A percentile compares a stretch with the other conserved stretches of the same genome.
phyloP scores from a whole-genome alignment of 371 early-diverging fungal species.

The Zopfochytrium polystomum region DNA sequence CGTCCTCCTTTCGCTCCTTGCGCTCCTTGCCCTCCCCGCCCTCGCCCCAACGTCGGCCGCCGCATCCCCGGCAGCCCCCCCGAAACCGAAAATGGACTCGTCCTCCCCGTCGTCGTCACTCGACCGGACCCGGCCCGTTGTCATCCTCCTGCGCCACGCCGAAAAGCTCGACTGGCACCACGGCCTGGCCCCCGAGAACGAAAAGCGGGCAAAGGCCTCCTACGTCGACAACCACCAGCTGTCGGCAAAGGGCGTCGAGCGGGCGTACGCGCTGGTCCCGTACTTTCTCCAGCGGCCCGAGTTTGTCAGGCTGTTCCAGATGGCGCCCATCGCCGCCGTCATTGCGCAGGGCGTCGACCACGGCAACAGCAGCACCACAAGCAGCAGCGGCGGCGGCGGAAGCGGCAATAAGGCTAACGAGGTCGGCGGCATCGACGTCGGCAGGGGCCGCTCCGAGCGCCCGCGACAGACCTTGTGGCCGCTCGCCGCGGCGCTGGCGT shows the following conservation, averaged over 20 bases:
- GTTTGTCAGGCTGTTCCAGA: slow-evolving; percentile 17
- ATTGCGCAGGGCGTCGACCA: slow-evolving; percentile 41
- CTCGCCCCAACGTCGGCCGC: too few relatives aligned
- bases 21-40: too few relatives aligned
- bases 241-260: slow-evolving; percentile 44
- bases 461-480: background rate
- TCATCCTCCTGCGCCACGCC: slow-evolving; percentile 48
- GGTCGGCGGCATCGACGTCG: slow-evolving; percentile 1
- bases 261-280: slow-evolving; percentile 40
- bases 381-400: background rate
- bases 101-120: too few relatives aligned
- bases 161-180: slow-evolving; percentile 45
- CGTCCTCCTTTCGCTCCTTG: too few relatives aligned
- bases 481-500: background rate
- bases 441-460: slow-evolving; percentile 2
- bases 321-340: slow-evolving; percentile 33
- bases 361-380: background rate
- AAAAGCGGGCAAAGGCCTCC: slow-evolving; percentile 14
- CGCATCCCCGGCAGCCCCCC: too few relatives aligned
- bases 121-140: too few relatives aligned
- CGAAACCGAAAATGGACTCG: too few relatives aligned
- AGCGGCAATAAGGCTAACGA: background rate
- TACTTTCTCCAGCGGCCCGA: slow-evolving; percentile 42
- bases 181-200: slow-evolving; percentile 20
- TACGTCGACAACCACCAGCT: slow-evolving; percentile 45